Evolutionary conservation across 1,284 basidiomycete genomes (phyloP), one percentile per base, ranked within the genome.

Genomic region (Bondarzewia mesenterica): DNA sequence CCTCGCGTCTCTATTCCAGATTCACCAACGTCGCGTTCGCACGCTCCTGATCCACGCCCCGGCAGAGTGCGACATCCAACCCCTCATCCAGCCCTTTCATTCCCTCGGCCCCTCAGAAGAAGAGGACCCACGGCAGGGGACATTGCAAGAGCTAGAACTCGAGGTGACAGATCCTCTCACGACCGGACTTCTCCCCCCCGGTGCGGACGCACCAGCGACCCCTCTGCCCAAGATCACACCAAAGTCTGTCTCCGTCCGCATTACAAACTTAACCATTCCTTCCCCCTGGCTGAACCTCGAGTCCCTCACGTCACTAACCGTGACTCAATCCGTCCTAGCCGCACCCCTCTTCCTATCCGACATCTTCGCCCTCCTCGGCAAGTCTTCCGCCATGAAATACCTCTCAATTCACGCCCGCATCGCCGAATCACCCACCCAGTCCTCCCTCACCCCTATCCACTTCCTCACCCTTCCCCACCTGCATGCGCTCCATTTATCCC

Each of bases 401-500:
- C n/a, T 43, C 42, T 22, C 22, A 8, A 22, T 43, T 16, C 42
- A 43, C 42, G 15, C 42, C 15, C 42, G 42, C 42, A 43, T 43
- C 42, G 12, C 15, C 42, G 42, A 43, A 16, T 10, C 23, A 2
- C 42, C 42, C 23, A 27, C 23, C 23, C 23, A 25, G 12, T 22
- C 42, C 42, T 43, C 42, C 22, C 42, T 43, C 7, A 16, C 12
- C 14, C 42, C 42, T 26, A 16, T 26, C 7, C 42, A 26, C 42
- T 10, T n/a, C 12, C 42, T 43, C 42, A 14, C 42, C 8, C 42
- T 43, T n/a, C 42, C 42, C 15, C 23, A 16, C 23, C 42, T 43
- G 22, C 42, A 43, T 16, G 80, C 74, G 18, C 80, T 71, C 4
- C 73, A 74, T n/a, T 65, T 53, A 15, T 59, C 66, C 50, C 67